Conservation (phyloP, 441 rosid genomes). For the Populus hybrid region DNA sequence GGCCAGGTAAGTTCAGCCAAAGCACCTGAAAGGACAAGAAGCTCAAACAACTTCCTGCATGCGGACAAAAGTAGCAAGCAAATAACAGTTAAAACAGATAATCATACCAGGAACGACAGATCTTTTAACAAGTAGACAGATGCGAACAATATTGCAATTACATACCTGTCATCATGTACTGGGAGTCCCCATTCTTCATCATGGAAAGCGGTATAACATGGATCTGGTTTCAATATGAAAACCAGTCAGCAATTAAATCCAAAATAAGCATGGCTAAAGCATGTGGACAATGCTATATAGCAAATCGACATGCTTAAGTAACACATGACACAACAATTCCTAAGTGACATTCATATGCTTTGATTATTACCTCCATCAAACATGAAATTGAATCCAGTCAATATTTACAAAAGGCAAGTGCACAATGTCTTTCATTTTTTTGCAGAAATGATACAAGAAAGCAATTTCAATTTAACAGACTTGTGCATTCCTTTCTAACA, state of each 20-base stretch:
- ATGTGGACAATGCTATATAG: background rate
- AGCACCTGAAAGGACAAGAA: slow-evolving; percentile 60
- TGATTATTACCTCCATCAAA: background rate
- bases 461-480: background rate
- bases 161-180: slow-evolving; percentile 70
- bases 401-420: background rate
- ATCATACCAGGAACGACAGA: slow-evolving; percentile 12
- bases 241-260: slow-evolving; percentile 23
- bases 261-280: slow-evolving; percentile 2
- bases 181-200: slow-evolving; percentile 97
- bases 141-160: slow-evolving; percentile 16
- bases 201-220: slow-evolving; percentile 64
- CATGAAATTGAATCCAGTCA: background rate
- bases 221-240: slow-evolving; percentile 46
- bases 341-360: background rate
- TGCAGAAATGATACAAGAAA: background rate
- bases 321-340: background rate
- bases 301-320: slow-evolving; percentile 3
- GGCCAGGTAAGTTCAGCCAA: slow-evolving; percentile 69
- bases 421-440: background rate
- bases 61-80: slow-evolving; percentile 21
- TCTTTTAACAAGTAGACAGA: slow-evolving; percentile 8
- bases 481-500: background rate
- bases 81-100: slow-evolving; percentile 5
- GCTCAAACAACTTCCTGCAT: slow-evolving; percentile 79